phyloP scores from a whole-genome alignment of 208 protist genomes.

The Acanthamoeba sp. region DNA sequence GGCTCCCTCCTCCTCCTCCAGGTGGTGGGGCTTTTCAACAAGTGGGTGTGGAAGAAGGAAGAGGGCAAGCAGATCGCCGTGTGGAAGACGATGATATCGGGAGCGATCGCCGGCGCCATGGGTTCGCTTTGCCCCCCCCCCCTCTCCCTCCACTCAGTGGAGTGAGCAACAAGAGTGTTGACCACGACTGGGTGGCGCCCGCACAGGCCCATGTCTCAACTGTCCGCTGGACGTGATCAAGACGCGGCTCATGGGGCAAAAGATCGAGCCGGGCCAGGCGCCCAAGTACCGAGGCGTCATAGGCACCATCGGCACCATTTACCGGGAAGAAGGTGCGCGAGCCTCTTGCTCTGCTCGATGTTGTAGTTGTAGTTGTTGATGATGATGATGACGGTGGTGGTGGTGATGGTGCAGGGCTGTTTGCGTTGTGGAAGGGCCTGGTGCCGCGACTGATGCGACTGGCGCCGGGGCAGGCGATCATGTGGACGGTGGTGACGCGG shows the following conservation, averaged over 20 bases:
- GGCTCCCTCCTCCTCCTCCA: not conserved
- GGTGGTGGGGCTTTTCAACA: constrained; percentile 51
- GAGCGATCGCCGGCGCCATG: constrained; percentile 25
- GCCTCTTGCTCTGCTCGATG: not conserved
- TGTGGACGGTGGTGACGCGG: constrained; percentile 68
- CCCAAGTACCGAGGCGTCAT: constrained; percentile 56
- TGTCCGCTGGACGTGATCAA: constrained; percentile 68
- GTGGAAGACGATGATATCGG: constrained; percentile 61
- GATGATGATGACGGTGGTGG: not conserved
- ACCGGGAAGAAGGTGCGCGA: constrained; percentile 6
- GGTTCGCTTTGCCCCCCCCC: no score
- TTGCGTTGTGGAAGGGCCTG: constrained; percentile 63
- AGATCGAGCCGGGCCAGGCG: constrained; percentile 23
- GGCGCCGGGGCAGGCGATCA: constrained; percentile 62
- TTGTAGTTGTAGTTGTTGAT: no score
- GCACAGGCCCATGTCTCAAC: constrained; percentile 41
- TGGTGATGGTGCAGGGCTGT: not conserved
- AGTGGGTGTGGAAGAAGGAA: constrained; percentile 56
- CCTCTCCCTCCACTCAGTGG: no score
- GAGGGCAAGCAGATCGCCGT: constrained; percentile 66
- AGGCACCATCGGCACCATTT: constrained; percentile 22
- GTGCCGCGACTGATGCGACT: constrained; percentile 63
- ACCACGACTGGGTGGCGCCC: no score
- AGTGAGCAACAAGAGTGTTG: no score
- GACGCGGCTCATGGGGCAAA: constrained; percentile 56